Base-by-base conservation (phyloP, 176 grass and related monocot species). In the Paspalum vaginatum region DNA sequence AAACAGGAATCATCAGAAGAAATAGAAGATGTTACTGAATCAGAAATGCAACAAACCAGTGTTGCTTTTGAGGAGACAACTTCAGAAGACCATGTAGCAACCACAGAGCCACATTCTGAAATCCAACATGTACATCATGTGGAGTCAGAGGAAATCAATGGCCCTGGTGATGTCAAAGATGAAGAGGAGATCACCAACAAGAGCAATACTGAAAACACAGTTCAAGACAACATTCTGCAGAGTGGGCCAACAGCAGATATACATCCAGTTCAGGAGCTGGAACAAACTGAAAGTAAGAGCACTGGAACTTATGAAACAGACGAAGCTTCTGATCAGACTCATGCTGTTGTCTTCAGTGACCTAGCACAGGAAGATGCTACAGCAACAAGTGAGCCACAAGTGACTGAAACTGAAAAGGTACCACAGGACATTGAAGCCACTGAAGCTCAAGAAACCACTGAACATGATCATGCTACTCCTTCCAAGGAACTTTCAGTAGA, bases 1-100 rank as follows among this genome's bases (percentile, higher is more conserved):
- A 75, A 51, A 61, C 61, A 79, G 17, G 66, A 56, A 88, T 53
- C 55, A 62, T 64, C 37, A 75, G 75, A 79, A 79, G 80, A 84
- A 14, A 7, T 13, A 27, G 45, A 70, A 70, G 67, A 12, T 26
- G 43, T 48, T 32, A 40, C 64, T 24, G 85, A 77, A 42, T 20
- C 75, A 82, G 45, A 20, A 22, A 21, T 48, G 41, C 84, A 74
- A 54, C 68, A 80, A 58, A 80, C 25, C 37, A 72, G 41, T 44
- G 32, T 42, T 61, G 59, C 59, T 61, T 61, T 61, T 61, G 59
- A 61, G 77, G 84, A 79, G 77, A 27, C 42, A 74, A 41, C 22
- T 67, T 12, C 72, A 76, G 64, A 80, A 75, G 61, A 74, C 48
- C 27, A 66, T 41, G 49, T 47, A 78, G 24, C 20, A 65, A 43